Conservation (phyloP, 805 yeast genomes). For the Blastobotrys chiropterorum region DNA sequence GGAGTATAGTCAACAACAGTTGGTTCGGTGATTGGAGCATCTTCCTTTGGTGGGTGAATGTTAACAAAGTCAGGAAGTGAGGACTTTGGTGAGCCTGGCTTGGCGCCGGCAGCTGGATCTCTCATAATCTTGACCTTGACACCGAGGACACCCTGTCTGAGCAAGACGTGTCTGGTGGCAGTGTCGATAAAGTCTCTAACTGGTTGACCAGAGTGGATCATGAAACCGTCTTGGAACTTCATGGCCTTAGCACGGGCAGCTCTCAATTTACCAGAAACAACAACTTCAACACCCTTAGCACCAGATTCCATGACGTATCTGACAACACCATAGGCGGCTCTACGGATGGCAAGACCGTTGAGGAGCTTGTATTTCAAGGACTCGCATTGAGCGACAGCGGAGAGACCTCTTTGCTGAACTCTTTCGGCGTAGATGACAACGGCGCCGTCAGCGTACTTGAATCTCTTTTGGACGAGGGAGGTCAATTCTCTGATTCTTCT, state of each 20-base stretch:
- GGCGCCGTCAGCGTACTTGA: conserved; percentile 90
- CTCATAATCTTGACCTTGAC: conserved; percentile 99
- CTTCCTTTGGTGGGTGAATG: conserved; percentile 93
- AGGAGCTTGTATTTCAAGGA: conserved; percentile 96
- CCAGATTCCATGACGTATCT: conserved; percentile 99
- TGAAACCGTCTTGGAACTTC: conserved; percentile 99
- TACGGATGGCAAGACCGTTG: conserved; percentile 98
- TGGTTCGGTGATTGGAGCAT: conserved; percentile 53
- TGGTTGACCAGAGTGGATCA: conserved; percentile 99
- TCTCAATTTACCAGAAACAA: conserved; percentile 98
- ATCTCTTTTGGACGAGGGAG: conserved; percentile 96
- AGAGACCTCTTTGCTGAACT: conserved; percentile 98
- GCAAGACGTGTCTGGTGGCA: conserved; percentile 98
- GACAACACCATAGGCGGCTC: conserved; percentile 99
- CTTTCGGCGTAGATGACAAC: conserved; percentile 96
- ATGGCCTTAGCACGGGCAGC: conserved; percentile 99
- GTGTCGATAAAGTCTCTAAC: conserved; percentile 96
- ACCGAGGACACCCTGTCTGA: conserved; percentile 99
- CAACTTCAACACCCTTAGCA: conserved; percentile 99
- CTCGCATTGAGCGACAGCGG: conserved; percentile 99
- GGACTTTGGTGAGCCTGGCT: conserved; percentile 34
- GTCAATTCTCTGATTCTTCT: conserved; percentile 99
- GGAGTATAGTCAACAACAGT: conserved; percentile 66
- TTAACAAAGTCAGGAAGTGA: conserved; percentile 93
- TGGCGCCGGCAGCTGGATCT: conserved; percentile 64